Conservation (phyloP, 345 rosid genomes). For the Linum trigynum region DNA sequence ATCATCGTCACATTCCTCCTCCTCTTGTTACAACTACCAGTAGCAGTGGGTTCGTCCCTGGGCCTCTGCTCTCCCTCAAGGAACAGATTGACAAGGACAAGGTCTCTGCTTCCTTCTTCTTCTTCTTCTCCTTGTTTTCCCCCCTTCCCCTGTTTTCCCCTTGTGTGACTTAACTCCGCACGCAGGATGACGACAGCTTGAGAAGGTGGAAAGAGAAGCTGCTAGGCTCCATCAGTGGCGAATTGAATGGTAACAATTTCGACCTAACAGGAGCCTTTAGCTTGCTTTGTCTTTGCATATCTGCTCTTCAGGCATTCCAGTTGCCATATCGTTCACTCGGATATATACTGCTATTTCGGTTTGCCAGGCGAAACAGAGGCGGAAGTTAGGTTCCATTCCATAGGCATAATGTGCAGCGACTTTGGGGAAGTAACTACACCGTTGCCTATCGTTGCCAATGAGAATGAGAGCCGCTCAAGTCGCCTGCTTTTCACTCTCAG, state of each 20-base stretch:
- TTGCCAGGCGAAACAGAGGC: slow-evolving; percentile 43
- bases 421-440: slow-evolving; percentile 33
- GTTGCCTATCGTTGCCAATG: slow-evolving; percentile 28
- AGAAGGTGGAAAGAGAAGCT: slow-evolving; percentile 78
- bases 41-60: slow-evolving; percentile 32
- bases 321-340: neutral
- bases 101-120: slow-evolving; percentile 18
- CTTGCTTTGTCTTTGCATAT: too few species aligned
- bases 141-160: neutral
- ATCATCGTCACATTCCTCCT: too few species aligned
- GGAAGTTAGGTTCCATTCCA: slow-evolving; percentile 41
- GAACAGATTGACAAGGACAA: slow-evolving; percentile 54
- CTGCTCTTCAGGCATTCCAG: too few species aligned
- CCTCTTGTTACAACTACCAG: too few species aligned
- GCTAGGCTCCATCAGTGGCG: slow-evolving; percentile 49
- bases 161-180: slow-evolving; percentile 8
- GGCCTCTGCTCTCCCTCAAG: slow-evolving; percentile 45
- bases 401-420: slow-evolving; percentile 43
- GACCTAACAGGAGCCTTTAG: too few species aligned
- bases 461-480: slow-evolving; percentile 1
- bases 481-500: slow-evolving; percentile 29
- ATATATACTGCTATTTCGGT: neutral
- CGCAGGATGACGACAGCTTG: slow-evolving; percentile 78
- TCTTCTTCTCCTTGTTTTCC: neutral
- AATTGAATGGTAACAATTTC: slow-evolving; percentile 27